These are phyloP conservation scores for Rhizodiscina lignyota DNA, from an alignment of 495 filamentous ascomycete genomes.

Conservation along the genomic window DNA sequence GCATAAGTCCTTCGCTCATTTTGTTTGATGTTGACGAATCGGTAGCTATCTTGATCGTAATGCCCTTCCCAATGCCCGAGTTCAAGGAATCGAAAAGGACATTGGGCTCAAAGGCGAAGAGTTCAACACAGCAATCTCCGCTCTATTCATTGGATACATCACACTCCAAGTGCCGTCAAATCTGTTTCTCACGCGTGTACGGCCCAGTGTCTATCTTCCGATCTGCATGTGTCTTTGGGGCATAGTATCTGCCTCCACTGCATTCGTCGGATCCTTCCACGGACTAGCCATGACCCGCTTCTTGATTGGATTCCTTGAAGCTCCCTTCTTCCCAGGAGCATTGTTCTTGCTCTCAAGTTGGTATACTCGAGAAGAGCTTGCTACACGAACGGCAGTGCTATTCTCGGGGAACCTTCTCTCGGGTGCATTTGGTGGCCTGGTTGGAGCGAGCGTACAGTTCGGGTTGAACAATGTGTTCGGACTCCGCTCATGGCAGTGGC, in stretches of 20 bases:
- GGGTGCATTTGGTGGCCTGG: slow-evolving; percentile 4
- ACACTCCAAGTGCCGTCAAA: slow-evolving; percentile 32
- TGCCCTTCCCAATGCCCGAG: neutral
- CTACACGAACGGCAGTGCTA: neutral
- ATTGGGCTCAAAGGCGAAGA: slow-evolving; percentile 1
- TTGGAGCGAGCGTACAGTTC: slow-evolving; percentile 1
- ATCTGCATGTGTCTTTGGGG: slow-evolving; percentile 31
- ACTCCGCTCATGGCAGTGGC: slow-evolving; percentile 1
- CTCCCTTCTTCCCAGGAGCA: slow-evolving; percentile 2
- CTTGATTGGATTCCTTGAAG: slow-evolving; percentile 16
- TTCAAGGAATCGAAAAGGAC: slow-evolving; percentile 1
- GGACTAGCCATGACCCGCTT: slow-evolving; percentile 33
- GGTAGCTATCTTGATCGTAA: slow-evolving; percentile 4
- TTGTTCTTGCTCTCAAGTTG: slow-evolving; percentile 3
- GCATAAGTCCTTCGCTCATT: too few relatives aligned
- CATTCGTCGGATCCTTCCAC: slow-evolving; percentile 28
- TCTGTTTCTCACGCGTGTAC: slow-evolving; percentile 34
- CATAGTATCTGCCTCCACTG: slow-evolving; percentile 27
- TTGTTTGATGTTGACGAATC: too few relatives aligned
- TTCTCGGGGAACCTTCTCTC: slow-evolving; percentile 3
- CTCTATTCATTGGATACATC: slow-evolving; percentile 38
- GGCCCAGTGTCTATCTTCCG: slow-evolving; percentile 14
- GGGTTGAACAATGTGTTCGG: slow-evolving; percentile 1
- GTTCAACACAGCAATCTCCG: slow-evolving; percentile 1
- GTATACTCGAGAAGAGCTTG: slow-evolving; percentile 3